These are phyloP conservation scores for Volvariella volvacea DNA, from an alignment of 1,284 basidiomycete genomes.

Conservation along the genomic window DNA sequence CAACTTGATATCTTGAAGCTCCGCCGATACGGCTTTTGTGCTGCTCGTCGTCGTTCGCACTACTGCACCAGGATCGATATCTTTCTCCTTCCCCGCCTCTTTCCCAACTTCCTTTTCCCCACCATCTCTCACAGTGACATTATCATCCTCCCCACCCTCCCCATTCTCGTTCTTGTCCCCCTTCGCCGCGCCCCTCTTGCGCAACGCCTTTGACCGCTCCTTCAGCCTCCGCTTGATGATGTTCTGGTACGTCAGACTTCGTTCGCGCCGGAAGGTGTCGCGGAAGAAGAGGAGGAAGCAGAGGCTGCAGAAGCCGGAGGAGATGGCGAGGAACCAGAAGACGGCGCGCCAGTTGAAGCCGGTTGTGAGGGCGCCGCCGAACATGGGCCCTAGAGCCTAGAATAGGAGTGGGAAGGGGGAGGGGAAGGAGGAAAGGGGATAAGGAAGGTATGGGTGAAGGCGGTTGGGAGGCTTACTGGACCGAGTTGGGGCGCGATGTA, in stretches of 20 bases:
- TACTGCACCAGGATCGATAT: conserved; percentile 11
- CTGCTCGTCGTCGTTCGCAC: too few relatives aligned
- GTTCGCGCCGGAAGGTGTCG: conserved; percentile 79
- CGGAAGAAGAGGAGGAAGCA: conserved; percentile 66
- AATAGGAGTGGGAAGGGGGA: too few relatives aligned
- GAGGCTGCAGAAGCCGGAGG: conserved; percentile 48
- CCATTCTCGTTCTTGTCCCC: too few relatives aligned
- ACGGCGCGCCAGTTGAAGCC: conserved; percentile 71
- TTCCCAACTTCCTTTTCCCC: background rate
- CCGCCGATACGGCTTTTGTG: too few relatives aligned
- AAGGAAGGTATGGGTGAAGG: too few relatives aligned
- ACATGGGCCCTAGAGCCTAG: conserved; percentile 64
- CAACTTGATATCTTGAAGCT: conserved; percentile 40
- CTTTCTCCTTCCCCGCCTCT: background rate
- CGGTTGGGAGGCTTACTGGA: conserved; percentile 20
- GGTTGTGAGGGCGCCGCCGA: conserved; percentile 64
- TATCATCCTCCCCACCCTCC: too few relatives aligned
- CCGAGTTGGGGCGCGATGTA: conserved; percentile 60
- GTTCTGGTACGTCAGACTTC: conserved; percentile 71
- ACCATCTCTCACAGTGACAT: background rate
- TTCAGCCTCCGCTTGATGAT: conserved; percentile 34
- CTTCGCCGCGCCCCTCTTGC: too few relatives aligned
- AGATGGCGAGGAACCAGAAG: conserved; percentile 76
- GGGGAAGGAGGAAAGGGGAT: background rate
- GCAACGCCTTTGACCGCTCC: too few relatives aligned